Conservation (phyloP, 768 basidiomycete genomes). For the Asterophora parasitica region DNA sequence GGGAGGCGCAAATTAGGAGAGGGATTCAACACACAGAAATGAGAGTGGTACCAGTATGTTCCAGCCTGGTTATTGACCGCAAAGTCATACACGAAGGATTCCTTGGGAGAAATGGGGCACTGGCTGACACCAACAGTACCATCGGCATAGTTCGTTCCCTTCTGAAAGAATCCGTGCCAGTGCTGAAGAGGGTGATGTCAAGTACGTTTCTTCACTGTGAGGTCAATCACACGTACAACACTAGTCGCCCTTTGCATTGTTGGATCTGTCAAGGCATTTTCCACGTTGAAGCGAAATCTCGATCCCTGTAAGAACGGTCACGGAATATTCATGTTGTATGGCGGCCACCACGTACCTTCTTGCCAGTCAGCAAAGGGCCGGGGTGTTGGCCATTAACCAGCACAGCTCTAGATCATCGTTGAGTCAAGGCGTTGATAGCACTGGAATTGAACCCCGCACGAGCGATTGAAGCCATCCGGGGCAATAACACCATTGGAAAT, state of each 20-base stretch:
- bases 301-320: no score
- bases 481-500: constrained; percentile 19
- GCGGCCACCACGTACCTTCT: not conserved
- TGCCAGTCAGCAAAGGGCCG: not conserved
- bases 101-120: constrained; percentile 33
- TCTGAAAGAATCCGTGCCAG: constrained; percentile 45
- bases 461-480: no score
- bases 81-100: constrained; percentile 37
- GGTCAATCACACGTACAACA: constrained; percentile 13
- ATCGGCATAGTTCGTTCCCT: constrained; percentile 27
- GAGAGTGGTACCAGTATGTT: constrained; percentile 26
- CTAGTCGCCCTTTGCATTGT: constrained; percentile 13
- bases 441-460: no score
- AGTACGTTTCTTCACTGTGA: not conserved
- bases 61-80: constrained; percentile 18
- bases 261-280: not conserved
- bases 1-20: not conserved
- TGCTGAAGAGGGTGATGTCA: constrained; percentile 14
- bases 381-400: not conserved
- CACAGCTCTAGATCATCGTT: not conserved
- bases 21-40: constrained; percentile 20
- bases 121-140: constrained; percentile 34
- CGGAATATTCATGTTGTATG: no score
- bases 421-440: no score
- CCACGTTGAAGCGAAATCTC: not conserved